phyloP scores from a whole-genome alignment of 805 yeast genomes.

The Candida methanosorbosa region DNA sequence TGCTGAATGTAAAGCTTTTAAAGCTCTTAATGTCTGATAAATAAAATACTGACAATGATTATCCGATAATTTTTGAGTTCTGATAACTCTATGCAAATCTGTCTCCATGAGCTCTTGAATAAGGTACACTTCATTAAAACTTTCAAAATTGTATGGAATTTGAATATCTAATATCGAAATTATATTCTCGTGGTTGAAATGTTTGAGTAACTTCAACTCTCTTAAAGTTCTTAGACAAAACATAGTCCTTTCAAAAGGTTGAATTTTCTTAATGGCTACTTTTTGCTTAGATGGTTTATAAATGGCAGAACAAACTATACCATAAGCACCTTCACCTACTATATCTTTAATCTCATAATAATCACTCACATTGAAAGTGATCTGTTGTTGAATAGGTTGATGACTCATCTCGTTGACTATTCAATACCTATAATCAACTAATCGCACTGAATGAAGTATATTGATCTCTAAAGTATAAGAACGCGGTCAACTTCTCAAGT shows the following conservation, averaged over 20 bases:
- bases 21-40: conserved; percentile 83
- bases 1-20: conserved; percentile 89
- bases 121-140: conserved; percentile 80
- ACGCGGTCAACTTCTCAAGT: too few relatives aligned
- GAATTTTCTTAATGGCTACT: conserved; percentile 94
- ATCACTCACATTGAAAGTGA: conserved; percentile 75
- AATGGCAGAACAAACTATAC: conserved; percentile 83
- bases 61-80: conserved; percentile 76
- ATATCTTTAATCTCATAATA: conserved; percentile 80
- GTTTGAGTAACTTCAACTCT: conserved; percentile 80
- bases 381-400: too few relatives aligned
- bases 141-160: conserved; percentile 66
- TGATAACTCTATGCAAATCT: conserved; percentile 72
- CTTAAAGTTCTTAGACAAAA: conserved; percentile 83
- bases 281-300: conserved; percentile 79
- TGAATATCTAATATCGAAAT: conserved; percentile 86
- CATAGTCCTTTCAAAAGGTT: conserved; percentile 85
- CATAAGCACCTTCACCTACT: conserved; percentile 95
- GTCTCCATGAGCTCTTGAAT: conserved; percentile 88
- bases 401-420: too few relatives aligned
- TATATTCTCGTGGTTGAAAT: conserved; percentile 91
- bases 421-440: too few relatives aligned
- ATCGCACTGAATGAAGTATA: too few relatives aligned
- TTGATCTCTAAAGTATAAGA: too few relatives aligned
- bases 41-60: conserved; percentile 92